A percentile compares a stretch with the other conserved stretches of the same genome.
Conservation (phyloP, 495 filamentous ascomycete genomes). For the Thozetella sp. region DNA sequence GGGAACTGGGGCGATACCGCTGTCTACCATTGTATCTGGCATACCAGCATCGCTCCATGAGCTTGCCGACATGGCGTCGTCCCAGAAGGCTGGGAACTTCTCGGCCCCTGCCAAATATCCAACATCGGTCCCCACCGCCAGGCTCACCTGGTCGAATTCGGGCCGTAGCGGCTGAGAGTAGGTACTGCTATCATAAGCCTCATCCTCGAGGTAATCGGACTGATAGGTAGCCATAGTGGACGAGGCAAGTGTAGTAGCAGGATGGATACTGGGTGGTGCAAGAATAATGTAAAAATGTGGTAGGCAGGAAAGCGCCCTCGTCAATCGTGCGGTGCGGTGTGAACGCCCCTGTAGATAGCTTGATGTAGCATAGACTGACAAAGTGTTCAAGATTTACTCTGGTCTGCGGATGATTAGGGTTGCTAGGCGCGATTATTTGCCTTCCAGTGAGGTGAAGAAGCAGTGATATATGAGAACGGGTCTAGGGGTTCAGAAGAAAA, state of each 20-base stretch:
- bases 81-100: background rate
- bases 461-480: too few species aligned
- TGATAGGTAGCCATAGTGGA: background rate
- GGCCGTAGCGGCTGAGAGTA: background rate
- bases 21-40: background rate
- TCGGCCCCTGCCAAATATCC: background rate
- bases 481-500: too few species aligned
- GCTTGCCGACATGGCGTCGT: constrained; percentile 2
- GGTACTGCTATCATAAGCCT: background rate
- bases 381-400: too few species aligned
- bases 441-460: too few species aligned
- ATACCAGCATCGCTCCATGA: background rate
- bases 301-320: too few species aligned
- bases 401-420: too few species aligned
- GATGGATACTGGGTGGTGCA: background rate
- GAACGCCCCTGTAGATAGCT: too few species aligned
- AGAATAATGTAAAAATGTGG: background rate
- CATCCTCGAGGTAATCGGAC: background rate
- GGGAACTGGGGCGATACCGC: background rate
- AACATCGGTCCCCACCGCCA: background rate
- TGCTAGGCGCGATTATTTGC: too few species aligned
- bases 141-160: background rate
- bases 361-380: too few species aligned
- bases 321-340: too few species aligned
- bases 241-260: background rate